Conservation (phyloP, 2,329 filamentous ascomycete genomes). For the Lachnellula suecica region DNA sequence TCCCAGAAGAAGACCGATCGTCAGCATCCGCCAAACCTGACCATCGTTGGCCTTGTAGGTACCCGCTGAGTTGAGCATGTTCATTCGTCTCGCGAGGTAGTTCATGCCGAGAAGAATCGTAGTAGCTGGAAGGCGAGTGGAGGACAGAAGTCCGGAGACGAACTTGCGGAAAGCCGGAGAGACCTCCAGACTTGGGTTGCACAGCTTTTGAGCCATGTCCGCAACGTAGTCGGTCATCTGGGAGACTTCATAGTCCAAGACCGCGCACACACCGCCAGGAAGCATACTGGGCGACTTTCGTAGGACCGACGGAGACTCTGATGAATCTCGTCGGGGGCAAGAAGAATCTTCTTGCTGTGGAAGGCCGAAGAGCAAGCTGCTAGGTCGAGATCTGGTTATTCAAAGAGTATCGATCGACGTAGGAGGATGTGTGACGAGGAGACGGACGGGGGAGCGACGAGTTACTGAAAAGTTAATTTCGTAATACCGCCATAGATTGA, state of each 20-base stretch:
- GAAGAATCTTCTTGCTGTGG: slow-evolving; percentile 26
- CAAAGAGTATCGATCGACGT: slow-evolving; percentile 12
- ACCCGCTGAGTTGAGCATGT: slow-evolving; percentile 49
- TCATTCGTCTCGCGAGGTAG: slow-evolving; percentile 66
- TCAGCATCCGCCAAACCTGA: slow-evolving; percentile 68
- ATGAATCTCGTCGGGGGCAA: slow-evolving; percentile 31
- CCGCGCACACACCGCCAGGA: slow-evolving; percentile 66
- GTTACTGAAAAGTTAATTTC: slow-evolving; percentile 25
- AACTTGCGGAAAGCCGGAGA: slow-evolving; percentile 70
- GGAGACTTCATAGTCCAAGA: slow-evolving; percentile 77
- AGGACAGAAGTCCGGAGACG: slow-evolving; percentile 70
- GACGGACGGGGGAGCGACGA: slow-evolving; percentile 21
- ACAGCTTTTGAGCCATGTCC: slow-evolving; percentile 68
- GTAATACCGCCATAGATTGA: slow-evolving; percentile 29
- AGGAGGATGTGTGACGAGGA: slow-evolving; percentile 9
- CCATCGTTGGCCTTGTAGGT: slow-evolving; percentile 43
- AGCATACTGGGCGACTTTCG: slow-evolving; percentile 30
- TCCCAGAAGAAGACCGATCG: slow-evolving; percentile 66
- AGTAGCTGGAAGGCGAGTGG: slow-evolving; percentile 68
- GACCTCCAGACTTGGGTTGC: slow-evolving; percentile 58
- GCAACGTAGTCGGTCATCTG: slow-evolving; percentile 76
- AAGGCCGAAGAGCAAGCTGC: slow-evolving; percentile 13
- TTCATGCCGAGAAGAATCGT: slow-evolving; percentile 71
- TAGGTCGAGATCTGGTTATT: slow-evolving; percentile 15
- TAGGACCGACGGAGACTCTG: slow-evolving; percentile 27